Percentiles rank a stretch among this genome's conserved stretches.
Evolutionary conservation across 2,329 filamentous ascomycete species (phyloP).

Genomic region (Fusarium avenaceum): DNA sequence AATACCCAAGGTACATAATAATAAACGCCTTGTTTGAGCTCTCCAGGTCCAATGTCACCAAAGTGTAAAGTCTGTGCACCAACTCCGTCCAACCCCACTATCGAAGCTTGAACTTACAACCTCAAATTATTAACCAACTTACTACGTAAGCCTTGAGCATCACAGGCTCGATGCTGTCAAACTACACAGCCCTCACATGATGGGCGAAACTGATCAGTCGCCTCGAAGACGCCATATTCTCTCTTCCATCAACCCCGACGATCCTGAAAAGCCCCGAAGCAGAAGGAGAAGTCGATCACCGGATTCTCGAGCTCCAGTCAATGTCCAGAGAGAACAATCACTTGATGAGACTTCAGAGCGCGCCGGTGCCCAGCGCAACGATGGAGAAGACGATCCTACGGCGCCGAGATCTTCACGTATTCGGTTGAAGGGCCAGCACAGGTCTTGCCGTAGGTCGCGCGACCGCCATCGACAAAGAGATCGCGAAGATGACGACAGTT

Average conservation of each 20-base stretch:
- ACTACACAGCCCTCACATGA: conserved; percentile 48
- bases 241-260: conserved; percentile 62
- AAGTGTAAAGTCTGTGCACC: conserved; percentile 7
- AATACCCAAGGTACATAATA: not conserved
- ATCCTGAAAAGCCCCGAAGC: conserved; percentile 46
- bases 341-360: conserved; percentile 18
- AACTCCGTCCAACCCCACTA: conserved; percentile 7
- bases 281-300: conserved; percentile 31
- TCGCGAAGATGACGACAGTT: conserved; percentile 44
- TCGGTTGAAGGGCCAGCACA: conserved; percentile 53
- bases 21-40: not conserved
- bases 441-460: conserved; percentile 46
- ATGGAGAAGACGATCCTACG: conserved; percentile 40
- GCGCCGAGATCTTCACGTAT: conserved; percentile 52
- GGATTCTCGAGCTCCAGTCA: conserved; percentile 13
- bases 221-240: conserved; percentile 63
- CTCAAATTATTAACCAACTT: not conserved
- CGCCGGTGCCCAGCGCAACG: conserved; percentile 21
- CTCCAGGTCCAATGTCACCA: not conserved
- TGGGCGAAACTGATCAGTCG: conserved; percentile 53
- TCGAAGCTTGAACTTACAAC: conserved; percentile 22
- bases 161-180: conserved; percentile 26
- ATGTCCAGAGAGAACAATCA: conserved; percentile 16
- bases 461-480: conserved; percentile 27
- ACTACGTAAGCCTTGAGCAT: conserved; percentile 1